phyloP scores from a whole-genome alignment of 1,284 basidiomycete species.

The Phellopilus nigrolimitatus region DNA sequence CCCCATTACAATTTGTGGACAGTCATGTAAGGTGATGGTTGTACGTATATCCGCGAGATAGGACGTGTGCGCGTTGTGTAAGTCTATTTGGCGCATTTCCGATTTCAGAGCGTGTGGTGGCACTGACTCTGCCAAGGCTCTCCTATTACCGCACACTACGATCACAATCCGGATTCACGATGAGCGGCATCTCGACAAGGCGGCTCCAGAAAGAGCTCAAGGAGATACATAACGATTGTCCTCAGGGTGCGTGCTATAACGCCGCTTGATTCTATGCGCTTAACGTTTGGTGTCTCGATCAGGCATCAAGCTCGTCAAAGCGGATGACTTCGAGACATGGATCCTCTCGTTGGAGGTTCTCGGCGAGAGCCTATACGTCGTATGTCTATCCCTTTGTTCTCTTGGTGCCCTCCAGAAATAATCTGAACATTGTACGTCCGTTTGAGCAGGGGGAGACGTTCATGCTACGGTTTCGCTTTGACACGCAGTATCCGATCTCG shows the following conservation, averaged over 20 bases:
- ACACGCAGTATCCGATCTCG: constrained; percentile 71
- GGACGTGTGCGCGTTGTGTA: too few species aligned
- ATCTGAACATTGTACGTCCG: too few species aligned
- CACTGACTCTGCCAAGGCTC: too few species aligned
- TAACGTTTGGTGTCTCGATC: constrained; percentile 2
- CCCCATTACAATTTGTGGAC: too few species aligned
- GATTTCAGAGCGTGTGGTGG: too few species aligned
- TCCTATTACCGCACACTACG: background rate
- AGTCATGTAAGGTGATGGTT: too few species aligned
- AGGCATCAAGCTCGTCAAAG: constrained; percentile 68
- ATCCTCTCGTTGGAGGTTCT: constrained; percentile 70
- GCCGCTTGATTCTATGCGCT: background rate
- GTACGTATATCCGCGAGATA: too few species aligned
- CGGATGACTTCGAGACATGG: constrained; percentile 74
- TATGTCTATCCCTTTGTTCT: constrained; percentile 26
- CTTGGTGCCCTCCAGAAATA: too few species aligned
- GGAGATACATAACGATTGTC: constrained; percentile 27
- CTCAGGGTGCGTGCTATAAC: constrained; percentile 20
- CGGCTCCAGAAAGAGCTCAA: constrained; percentile 29
- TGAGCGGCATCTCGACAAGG: constrained; percentile 27
- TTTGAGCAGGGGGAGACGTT: constrained; percentile 61
- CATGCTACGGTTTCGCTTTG: constrained; percentile 74
- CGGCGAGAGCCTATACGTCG: constrained; percentile 72
- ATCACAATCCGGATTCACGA: constrained; percentile 10
- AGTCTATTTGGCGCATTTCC: too few species aligned